Evolutionary conservation across 148 eudicot genomes (phyloP).

Genomic region (Amaranthus hypochondriacus): DNA sequence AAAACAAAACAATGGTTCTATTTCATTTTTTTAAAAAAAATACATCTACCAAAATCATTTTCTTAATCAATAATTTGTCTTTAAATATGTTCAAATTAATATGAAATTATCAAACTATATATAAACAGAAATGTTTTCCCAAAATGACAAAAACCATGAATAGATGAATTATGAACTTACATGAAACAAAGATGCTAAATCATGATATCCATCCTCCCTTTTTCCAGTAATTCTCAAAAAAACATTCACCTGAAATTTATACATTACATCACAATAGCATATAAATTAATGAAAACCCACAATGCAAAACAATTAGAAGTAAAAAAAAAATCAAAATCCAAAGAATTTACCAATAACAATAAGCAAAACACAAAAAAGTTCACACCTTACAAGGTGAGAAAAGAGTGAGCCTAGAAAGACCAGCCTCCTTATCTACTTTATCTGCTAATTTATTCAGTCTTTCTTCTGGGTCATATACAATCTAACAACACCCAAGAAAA

Average conservation of each 20-base stretch:
- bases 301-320: not conserved
- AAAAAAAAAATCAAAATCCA: not conserved
- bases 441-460: slow-evolving; percentile 69
- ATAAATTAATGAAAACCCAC: not conserved
- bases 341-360: not conserved
- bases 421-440: slow-evolving; percentile 76
- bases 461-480: slow-evolving; percentile 74
- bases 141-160: too few relatives aligned
- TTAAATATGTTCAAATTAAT: too few relatives aligned
- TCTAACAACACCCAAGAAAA: slow-evolving; percentile 33
- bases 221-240: slow-evolving; percentile 88
- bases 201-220: slow-evolving; percentile 97
- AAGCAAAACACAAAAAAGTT: not conserved
- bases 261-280: slow-evolving; percentile 3
- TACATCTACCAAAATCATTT: too few relatives aligned
- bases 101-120: too few relatives aligned
- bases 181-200: slow-evolving; percentile 96
- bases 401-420: slow-evolving; percentile 75
- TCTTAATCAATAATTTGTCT: too few relatives aligned
- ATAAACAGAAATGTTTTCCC: too few relatives aligned
- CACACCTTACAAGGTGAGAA: slow-evolving; percentile 98
- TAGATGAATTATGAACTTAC: slow-evolving; percentile 35
- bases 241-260: slow-evolving; percentile 70
- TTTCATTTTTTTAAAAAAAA: too few relatives aligned
- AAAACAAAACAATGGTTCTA: too few relatives aligned